Evolutionary conservation across 169 alveolate genomes (phyloP), one percentile per base, ranked within the genome.

Genomic region (Besnoitia besnoiti): DNA sequence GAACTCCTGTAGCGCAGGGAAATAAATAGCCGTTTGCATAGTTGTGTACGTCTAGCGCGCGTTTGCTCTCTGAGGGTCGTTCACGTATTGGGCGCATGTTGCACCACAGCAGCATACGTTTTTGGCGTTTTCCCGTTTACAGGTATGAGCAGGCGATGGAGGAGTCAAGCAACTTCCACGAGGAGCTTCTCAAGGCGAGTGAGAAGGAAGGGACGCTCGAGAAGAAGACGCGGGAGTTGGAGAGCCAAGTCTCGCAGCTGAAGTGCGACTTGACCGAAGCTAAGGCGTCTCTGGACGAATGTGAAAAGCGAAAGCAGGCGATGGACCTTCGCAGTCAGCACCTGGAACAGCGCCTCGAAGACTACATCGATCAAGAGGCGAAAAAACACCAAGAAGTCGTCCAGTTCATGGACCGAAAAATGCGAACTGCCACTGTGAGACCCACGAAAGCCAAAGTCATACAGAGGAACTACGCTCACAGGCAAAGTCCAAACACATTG

Each of bases 341-440:
- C 14, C 80, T 67, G 46, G 80, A 67, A 42, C 40, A 8, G n/a
- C 2, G 80, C 42, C 44, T 67, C 1, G 80, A 67, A 35, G 46
- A 67, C 80, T 67, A 67, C 44, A 67, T 67, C 39, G 42, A 30
- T n/a, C 80, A 42, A 14, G 80, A 67, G 42, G 80, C 80, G 42
- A 35, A 67, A 42, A 67, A 67, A 16, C 80, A 67, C 44, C 80
- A 35, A 67, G 80, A 67, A 5, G 44, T 67, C 44, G 80, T 67
- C n/a, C 80, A 67, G 44, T 30, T 35, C 24, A 67, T 67, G 80
- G 80, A 67, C 8, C 19, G n/a, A n/a, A 67, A 35, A n/a, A 30
- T 67, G 80, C 19, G 42, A 37, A 67, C n/a, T 33, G 80, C 80
- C 44, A 35, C 44, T 37, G 80, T 67, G 10, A 67, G 77, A 5